These are phyloP conservation scores for Exophiala sideris DNA, from an alignment of 2,329 filamentous ascomycete species.

Conservation along the genomic window DNA sequence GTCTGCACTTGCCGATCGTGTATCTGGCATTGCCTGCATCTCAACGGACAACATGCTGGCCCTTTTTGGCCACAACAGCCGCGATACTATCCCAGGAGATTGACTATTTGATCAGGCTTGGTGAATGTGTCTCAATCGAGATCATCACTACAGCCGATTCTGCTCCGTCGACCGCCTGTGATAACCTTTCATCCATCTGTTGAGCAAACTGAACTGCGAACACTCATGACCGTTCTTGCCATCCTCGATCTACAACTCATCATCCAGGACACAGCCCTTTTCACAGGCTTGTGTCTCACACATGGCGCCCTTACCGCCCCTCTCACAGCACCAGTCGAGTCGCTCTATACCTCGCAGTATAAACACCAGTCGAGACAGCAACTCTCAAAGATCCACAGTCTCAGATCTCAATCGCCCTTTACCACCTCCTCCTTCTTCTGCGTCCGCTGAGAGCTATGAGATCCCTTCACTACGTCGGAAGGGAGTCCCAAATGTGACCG, in stretches of 20 bases:
- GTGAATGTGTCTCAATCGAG: background rate
- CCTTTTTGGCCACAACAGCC: constrained; percentile 13
- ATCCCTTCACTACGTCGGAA: constrained; percentile 29
- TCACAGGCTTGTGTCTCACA: constrained; percentile 1
- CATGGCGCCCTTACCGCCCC: constrained; percentile 19
- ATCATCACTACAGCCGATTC: background rate
- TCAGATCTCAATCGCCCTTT: constrained; percentile 25
- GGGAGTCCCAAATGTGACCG: constrained; percentile 15
- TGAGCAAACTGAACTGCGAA: constrained; percentile 5
- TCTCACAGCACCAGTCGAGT: constrained; percentile 8
- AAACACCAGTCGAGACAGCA: constrained; percentile 8
- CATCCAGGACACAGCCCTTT: constrained; percentile 1
- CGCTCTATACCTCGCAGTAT: constrained; percentile 17
- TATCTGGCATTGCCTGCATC: constrained; percentile 6
- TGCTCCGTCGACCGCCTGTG: constrained; percentile 7
- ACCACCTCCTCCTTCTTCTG: constrained; percentile 22
- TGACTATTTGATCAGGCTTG: constrained; percentile 6
- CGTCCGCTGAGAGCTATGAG: constrained; percentile 27
- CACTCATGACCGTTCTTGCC: constrained; percentile 11
- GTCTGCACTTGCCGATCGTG: constrained; percentile 3
- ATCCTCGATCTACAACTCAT: background rate
- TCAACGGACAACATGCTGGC: constrained; percentile 21
- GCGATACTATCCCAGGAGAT: constrained; percentile 24
- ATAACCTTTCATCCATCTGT: constrained; percentile 6
- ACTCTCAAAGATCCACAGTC: constrained; percentile 7